phyloP scores from a whole-genome alignment of 148 eudicot species.

The Cornus kousa region DNA sequence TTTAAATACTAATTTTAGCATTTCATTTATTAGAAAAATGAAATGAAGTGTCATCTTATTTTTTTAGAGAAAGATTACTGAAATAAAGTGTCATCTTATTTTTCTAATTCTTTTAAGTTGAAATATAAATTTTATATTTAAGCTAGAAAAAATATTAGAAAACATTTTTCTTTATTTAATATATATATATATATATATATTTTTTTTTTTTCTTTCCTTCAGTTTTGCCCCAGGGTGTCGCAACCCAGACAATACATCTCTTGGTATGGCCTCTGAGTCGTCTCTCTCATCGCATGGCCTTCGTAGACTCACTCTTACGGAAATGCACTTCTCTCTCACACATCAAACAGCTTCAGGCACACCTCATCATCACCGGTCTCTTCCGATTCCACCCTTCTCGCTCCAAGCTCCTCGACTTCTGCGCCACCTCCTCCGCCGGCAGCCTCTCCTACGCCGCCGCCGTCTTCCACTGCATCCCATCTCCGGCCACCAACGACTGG shows the following conservation, averaged over 20 bases:
- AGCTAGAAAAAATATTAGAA: too few relatives aligned
- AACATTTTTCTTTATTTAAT: too few relatives aligned
- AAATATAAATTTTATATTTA: too few relatives aligned
- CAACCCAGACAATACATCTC: background rate
- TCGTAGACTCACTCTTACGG: conserved; percentile 31
- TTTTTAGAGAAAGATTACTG: too few relatives aligned
- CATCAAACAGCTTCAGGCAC: conserved; percentile 66
- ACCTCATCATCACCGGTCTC: conserved; percentile 52
- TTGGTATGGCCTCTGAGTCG: background rate
- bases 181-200: too few relatives aligned
- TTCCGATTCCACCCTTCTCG: conserved; percentile 43
- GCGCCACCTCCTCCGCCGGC: conserved; percentile 47
- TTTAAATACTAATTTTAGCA: too few relatives aligned
- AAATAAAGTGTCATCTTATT: too few relatives aligned
- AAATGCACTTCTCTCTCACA: conserved; percentile 56
- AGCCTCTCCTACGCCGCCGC: conserved; percentile 49
- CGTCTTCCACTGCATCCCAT: conserved; percentile 39
- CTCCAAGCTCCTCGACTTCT: conserved; percentile 55
- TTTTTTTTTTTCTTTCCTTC: too few relatives aligned
- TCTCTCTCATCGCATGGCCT: conserved; percentile 27
- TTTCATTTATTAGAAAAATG: too few relatives aligned
- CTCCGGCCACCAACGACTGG: conserved; percentile 62
- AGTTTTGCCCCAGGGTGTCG: too few relatives aligned
- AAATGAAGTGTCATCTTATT: too few relatives aligned
- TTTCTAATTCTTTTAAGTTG: too few relatives aligned